phyloP scores from a whole-genome alignment of 2,329 filamentous ascomycete species.

The Myriangium duriaei region DNA sequence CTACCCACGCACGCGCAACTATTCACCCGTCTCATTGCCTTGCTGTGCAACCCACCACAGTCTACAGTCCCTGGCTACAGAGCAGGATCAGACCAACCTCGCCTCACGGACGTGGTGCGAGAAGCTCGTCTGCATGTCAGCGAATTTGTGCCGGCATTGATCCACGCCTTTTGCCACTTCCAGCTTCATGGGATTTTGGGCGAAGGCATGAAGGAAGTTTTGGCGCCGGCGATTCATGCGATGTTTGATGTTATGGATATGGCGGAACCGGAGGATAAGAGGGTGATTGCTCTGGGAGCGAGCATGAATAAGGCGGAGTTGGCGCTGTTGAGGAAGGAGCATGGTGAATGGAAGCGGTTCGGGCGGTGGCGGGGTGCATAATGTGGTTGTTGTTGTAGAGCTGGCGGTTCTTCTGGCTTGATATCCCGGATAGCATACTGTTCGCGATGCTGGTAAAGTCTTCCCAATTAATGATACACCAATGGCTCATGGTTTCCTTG shows the following conservation, averaged over 20 bases:
- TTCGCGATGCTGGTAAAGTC: too few species aligned
- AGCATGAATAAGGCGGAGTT: slow-evolving; percentile 39
- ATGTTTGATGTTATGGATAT: slow-evolving; percentile 39
- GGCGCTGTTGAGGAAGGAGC: slow-evolving; percentile 40
- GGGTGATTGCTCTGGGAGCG: slow-evolving; percentile 39
- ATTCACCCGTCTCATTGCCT: slow-evolving; percentile 44
- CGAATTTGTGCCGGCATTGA: slow-evolving; percentile 44
- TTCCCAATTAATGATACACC: too few species aligned
- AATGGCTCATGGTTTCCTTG: too few species aligned
- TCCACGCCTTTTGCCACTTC: slow-evolving; percentile 44
- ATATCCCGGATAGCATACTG: too few species aligned
- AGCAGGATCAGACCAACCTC: slow-evolving; percentile 17
- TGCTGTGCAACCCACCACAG: slow-evolving; percentile 49
- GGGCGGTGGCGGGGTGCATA: slow-evolving; percentile 20
- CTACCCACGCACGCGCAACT: slow-evolving; percentile 34
- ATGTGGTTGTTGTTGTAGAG: too few species aligned
- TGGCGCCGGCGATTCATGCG: slow-evolving; percentile 40
- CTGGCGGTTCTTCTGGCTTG: too few species aligned
- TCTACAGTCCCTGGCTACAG: slow-evolving; percentile 37
- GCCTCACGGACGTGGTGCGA: slow-evolving; percentile 47
- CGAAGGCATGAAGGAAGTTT: slow-evolving; percentile 39
- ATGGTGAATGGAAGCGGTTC: slow-evolving; percentile 36
- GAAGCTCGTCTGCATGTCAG: slow-evolving; percentile 45
- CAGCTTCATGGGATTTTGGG: slow-evolving; percentile 38
- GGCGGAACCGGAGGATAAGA: slow-evolving; percentile 27